phyloP scores from a whole-genome alignment of 352 stramenopile genomes.

The Phytopythium cucurbitacearum region DNA sequence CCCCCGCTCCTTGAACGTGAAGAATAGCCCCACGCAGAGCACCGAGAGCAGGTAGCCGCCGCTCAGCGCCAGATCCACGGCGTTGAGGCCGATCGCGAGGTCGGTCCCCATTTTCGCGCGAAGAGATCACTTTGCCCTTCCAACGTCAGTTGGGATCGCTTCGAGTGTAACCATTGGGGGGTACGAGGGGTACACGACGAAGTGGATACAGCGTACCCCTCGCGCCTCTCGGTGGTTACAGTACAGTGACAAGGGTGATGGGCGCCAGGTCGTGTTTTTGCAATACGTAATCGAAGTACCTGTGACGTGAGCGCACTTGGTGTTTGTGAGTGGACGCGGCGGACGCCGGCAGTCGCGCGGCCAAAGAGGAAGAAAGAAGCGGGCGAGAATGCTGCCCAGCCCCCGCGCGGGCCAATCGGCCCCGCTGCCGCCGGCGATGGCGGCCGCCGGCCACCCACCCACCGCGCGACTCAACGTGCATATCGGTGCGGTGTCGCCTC shows the following conservation, averaged over 20 bases:
- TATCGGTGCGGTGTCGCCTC: no score
- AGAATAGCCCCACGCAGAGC: conserved; percentile 57
- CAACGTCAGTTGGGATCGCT: not conserved
- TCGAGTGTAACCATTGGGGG: not conserved
- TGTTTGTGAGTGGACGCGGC: conserved; percentile 19
- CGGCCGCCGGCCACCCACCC: no score
- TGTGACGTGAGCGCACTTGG: conserved; percentile 30
- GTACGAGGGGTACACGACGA: no score
- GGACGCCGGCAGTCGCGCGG: no score
- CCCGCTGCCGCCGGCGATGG: no score
- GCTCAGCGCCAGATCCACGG: conserved; percentile 53
- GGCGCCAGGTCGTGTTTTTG: not conserved
- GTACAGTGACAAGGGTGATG: not conserved
- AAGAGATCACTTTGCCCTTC: conserved; percentile 11
- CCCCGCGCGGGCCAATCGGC: no score
- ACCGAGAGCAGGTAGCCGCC: conserved; percentile 56
- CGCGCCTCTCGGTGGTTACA: no score
- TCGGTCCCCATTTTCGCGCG: conserved; percentile 7
- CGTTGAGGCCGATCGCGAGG: conserved; percentile 24
- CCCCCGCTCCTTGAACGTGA: conserved; percentile 55
- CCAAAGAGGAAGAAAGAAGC: no score
- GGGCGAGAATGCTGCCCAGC: no score
- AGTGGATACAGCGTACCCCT: no score
- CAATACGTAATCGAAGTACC: not conserved
- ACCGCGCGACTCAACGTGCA: no score